Conservation (phyloP, 108 stramenopile genomes). For the Cyclotella distinguenda region DNA sequence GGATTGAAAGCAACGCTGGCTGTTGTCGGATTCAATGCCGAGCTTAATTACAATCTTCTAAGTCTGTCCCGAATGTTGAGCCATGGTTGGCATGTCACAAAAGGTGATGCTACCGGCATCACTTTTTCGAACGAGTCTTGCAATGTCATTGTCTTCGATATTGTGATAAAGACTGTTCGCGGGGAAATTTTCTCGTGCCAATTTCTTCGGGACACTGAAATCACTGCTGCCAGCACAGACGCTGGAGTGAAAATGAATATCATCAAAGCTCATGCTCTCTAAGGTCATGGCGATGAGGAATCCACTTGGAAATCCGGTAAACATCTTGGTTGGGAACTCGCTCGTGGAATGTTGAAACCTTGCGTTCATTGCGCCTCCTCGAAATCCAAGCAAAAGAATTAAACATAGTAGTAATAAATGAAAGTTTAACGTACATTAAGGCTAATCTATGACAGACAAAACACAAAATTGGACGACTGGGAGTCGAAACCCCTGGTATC, state of each 20-base stretch:
- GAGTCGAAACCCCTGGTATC: too few relatives aligned
- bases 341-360: slow-evolving; percentile 22
- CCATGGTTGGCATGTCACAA: slow-evolving; percentile 27
- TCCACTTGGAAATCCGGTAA: slow-evolving; percentile 11
- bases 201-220: slow-evolving; percentile 11
- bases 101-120: slow-evolving; percentile 24
- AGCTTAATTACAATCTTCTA: slow-evolving; percentile 33
- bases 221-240: not conserved
- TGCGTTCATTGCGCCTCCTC: slow-evolving; percentile 23
- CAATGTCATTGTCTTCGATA: slow-evolving; percentile 31
- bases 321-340: slow-evolving; percentile 22
- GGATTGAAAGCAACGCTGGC: not conserved
- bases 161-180: slow-evolving; percentile 19
- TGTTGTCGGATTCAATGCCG: slow-evolving; percentile 4
- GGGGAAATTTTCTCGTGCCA: slow-evolving; percentile 21
- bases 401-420: too few relatives aligned
- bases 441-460: too few relatives aligned
- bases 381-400: slow-evolving; percentile 36
- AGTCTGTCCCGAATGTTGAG: slow-evolving; percentile 14
- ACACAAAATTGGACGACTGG: too few relatives aligned
- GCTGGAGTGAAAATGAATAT: slow-evolving; percentile 7
- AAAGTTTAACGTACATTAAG: too few relatives aligned
- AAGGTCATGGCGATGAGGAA: slow-evolving; percentile 30
- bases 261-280: slow-evolving; percentile 20
- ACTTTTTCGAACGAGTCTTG: slow-evolving; percentile 20